Conservation (phyloP, 2,329 filamentous ascomycete species). For the Hymenotorrendiella dingleyae region DNA sequence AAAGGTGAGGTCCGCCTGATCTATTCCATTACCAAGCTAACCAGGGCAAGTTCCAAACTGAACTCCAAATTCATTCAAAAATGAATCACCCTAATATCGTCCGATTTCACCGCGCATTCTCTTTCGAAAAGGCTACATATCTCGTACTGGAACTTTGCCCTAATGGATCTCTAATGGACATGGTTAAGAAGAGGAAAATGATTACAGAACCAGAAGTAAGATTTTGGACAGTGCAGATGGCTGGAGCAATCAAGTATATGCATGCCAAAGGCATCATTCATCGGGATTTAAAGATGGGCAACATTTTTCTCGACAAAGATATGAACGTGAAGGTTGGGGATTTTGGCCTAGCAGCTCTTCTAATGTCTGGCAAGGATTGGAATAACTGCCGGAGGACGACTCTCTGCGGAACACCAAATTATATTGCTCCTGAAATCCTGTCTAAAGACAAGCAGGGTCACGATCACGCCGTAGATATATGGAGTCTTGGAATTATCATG, state of each 20-base stretch:
- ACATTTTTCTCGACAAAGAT: constrained; percentile 86
- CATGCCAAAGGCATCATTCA: constrained; percentile 95
- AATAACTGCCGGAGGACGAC: constrained; percentile 78
- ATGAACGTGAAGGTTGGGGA: constrained; percentile 99
- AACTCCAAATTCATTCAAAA: constrained; percentile 97
- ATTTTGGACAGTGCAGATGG: constrained; percentile 89
- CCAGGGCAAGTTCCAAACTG: constrained; percentile 60
- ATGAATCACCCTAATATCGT: constrained; percentile 96
- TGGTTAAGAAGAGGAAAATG: constrained; percentile 87
- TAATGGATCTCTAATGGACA: constrained; percentile 95
- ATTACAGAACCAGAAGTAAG: constrained; percentile 91
- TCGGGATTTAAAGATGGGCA: constrained; percentile 95
- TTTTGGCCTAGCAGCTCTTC: constrained; percentile 86
- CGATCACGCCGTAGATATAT: constrained; percentile 96
- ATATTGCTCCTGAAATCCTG: constrained; percentile 93
- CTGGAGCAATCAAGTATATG: constrained; percentile 96
- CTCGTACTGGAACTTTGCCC: constrained; percentile 91
- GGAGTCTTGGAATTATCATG: constrained; percentile 97
- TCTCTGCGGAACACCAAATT: constrained; percentile 94
- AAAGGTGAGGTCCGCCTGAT: constrained; percentile 50
- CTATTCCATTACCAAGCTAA: background rate
- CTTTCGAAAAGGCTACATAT: constrained; percentile 83
- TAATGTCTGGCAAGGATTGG: constrained; percentile 88
- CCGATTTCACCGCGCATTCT: constrained; percentile 89
- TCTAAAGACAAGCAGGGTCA: constrained; percentile 92